phyloP scores from a whole-genome alignment of 345 rosid species.

The Balakata baccata region DNA sequence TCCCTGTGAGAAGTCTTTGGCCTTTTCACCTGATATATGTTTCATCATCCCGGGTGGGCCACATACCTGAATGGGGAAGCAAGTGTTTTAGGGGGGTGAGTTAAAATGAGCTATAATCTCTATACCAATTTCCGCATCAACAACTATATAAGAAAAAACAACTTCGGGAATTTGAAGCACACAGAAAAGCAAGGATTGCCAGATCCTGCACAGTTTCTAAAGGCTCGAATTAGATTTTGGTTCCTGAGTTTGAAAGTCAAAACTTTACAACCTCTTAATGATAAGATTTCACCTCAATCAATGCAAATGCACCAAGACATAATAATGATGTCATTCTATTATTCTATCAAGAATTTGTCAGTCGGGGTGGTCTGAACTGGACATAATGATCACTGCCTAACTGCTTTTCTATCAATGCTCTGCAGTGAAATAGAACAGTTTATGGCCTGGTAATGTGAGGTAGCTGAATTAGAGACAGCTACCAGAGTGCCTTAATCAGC shows the following conservation, averaged over 20 bases:
- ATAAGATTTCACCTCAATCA: background rate
- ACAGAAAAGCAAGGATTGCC: background rate
- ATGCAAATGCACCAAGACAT: background rate
- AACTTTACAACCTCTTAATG: background rate
- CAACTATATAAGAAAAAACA: background rate
- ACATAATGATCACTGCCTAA: background rate
- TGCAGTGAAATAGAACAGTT: background rate
- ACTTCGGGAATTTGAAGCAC: background rate
- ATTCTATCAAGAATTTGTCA: background rate
- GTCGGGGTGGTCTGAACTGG: background rate
- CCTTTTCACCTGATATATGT: slow-evolving; percentile 85
- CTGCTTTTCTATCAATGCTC: background rate
- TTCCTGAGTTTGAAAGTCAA: background rate
- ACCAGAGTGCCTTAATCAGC: background rate
- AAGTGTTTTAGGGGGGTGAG: background rate
- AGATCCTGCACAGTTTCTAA: background rate
- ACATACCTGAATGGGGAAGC: slow-evolving; percentile 56
- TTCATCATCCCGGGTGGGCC: slow-evolving; percentile 99
- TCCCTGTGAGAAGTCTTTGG: slow-evolving; percentile 83
- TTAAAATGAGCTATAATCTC: background rate
- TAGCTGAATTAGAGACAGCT: background rate
- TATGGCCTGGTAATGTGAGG: background rate
- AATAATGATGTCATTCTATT: background rate
- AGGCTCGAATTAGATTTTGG: background rate
- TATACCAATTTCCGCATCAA: background rate